phyloP scores from a whole-genome alignment of 352 stramenopile species.

The Globisporangium viniferum region DNA sequence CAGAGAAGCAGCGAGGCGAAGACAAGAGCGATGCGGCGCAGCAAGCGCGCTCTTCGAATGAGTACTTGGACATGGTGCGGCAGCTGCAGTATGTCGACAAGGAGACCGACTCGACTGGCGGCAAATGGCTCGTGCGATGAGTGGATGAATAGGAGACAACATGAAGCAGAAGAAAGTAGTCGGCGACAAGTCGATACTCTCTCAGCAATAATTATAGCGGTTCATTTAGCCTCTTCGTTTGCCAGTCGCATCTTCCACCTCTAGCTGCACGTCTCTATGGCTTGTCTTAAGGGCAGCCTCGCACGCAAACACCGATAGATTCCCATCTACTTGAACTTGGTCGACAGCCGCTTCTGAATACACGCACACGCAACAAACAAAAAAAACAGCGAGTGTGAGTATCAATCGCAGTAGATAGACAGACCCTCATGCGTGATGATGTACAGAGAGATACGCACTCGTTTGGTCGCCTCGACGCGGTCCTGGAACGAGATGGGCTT shows the following conservation, averaged over 20 bases:
- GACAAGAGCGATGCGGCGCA: constrained; percentile 11
- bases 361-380: constrained; percentile 7
- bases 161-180: neutral
- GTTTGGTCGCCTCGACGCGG: constrained; percentile 62
- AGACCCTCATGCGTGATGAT: neutral
- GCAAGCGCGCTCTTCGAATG: constrained; percentile 22
- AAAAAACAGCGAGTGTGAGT: neutral
- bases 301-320: neutral
- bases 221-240: neutral
- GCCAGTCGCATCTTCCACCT: neutral
- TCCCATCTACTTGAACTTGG: constrained; percentile 19
- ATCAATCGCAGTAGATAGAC: neutral
- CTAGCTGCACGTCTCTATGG: constrained; percentile 7
- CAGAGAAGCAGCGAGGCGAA: constrained; percentile 10
- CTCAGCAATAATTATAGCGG: constrained; percentile 7
- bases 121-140: constrained; percentile 76
- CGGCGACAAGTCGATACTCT: neutral
- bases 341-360: constrained; percentile 47
- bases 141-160: neutral
- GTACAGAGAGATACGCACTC: constrained; percentile 27
- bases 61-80: constrained; percentile 63
- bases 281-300: constrained; percentile 3
- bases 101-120: constrained; percentile 39
- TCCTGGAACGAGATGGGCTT: constrained; percentile 66
- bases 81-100: constrained; percentile 58